A percentile compares a stretch with the other conserved stretches of the same genome.
Evolutionary conservation across 2,329 filamentous ascomycete species (phyloP).

Genomic region (Lachnellula willkommii): DNA sequence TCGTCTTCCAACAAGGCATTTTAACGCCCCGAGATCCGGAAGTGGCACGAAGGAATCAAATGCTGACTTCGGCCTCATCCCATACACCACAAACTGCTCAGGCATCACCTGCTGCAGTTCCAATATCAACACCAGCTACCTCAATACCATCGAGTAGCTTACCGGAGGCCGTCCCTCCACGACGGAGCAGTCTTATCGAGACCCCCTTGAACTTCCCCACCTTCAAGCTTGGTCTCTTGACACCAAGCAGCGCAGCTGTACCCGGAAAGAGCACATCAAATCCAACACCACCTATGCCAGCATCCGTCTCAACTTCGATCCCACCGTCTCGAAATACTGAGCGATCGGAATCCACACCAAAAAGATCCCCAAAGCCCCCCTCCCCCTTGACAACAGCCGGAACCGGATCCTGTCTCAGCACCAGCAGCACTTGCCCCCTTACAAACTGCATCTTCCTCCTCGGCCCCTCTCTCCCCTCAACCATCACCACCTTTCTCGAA

Average conservation of each 20-base stretch:
- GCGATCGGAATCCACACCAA: neutral
- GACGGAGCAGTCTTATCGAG: neutral
- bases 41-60: neutral
- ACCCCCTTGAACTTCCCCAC: neutral
- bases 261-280: neutral
- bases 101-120: neutral
- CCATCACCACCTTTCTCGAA: conserved; percentile 20
- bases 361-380: neutral
- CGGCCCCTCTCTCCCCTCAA: conserved; percentile 19
- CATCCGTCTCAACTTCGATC: neutral
- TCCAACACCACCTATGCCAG: neutral
- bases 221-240: neutral
- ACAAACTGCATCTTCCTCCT: conserved; percentile 24
- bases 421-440: conserved; percentile 11
- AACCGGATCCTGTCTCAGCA: conserved; percentile 14
- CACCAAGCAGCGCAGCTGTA: neutral
- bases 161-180: neutral
- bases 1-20: neutral
- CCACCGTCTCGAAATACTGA: neutral
- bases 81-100: neutral
- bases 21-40: neutral
- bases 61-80: neutral
- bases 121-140: neutral
- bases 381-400: conserved; percentile 2
- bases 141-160: neutral